These are phyloP conservation scores for Agaricales sp. DNA, from an alignment of 1,284 basidiomycete genomes.

Conservation along the genomic window DNA sequence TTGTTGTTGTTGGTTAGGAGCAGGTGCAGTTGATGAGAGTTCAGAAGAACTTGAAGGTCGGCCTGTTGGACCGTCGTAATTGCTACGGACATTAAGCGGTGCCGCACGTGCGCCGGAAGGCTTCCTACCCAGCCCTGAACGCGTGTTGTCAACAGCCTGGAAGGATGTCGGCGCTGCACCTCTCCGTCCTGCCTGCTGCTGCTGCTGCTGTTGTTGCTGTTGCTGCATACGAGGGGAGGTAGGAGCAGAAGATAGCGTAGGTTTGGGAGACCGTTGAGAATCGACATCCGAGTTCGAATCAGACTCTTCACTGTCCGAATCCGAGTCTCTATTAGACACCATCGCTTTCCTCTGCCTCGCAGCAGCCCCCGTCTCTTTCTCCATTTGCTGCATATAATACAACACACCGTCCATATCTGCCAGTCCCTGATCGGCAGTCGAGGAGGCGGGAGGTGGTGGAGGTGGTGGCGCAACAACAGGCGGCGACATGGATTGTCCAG, in stretches of 20 bases:
- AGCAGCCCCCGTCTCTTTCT: constrained; percentile 20
- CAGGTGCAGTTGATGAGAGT: background rate
- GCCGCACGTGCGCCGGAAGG: constrained; percentile 83
- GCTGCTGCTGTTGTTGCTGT: background rate
- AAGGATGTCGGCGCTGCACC: background rate
- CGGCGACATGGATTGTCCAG: background rate
- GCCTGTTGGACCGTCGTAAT: constrained; percentile 6
- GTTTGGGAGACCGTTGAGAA: background rate
- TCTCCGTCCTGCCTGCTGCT: background rate
- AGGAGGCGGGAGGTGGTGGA: background rate
- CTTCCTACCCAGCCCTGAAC: constrained; percentile 49
- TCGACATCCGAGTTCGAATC: background rate
- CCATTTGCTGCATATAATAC: constrained; percentile 57
- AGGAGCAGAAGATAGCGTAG: background rate
- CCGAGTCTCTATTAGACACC: background rate
- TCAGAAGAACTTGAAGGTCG: constrained; percentile 3
- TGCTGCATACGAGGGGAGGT: background rate
- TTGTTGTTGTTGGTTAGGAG: too few species aligned
- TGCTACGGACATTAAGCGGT: constrained; percentile 11
- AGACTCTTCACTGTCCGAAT: background rate
- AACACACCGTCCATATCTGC: constrained; percentile 50
- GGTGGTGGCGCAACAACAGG: background rate
- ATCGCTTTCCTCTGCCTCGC: background rate
- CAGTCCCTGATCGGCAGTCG: constrained; percentile 29
- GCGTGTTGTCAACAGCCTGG: constrained; percentile 13